These are phyloP conservation scores for Vigna radiata DNA, from an alignment of 306 rosid genomes.

Conservation along the genomic window DNA sequence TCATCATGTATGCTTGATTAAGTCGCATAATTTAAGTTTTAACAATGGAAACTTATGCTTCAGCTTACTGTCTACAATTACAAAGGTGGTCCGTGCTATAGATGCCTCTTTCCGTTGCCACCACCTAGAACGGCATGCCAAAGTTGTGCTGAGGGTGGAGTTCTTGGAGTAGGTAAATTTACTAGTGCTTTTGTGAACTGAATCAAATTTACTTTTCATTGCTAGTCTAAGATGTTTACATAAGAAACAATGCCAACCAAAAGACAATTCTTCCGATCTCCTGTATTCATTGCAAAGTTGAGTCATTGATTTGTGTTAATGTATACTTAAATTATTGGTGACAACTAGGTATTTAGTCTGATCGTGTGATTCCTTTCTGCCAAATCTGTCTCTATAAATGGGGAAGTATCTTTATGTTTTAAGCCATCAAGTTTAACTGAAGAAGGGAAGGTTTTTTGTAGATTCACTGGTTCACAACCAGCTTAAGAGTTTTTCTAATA, in stretches of 20 bases:
- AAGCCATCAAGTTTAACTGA: background rate
- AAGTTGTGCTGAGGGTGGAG: slow-evolving; percentile 94
- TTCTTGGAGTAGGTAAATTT: slow-evolving; percentile 88
- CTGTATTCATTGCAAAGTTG: background rate
- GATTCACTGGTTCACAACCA: background rate
- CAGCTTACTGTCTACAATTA: slow-evolving; percentile 95
- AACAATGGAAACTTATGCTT: slow-evolving; percentile 40
- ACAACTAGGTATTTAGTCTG: background rate
- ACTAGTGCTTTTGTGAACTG: slow-evolving; percentile 4
- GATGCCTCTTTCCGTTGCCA: slow-evolving; percentile 93
- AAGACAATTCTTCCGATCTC: slow-evolving; percentile 3
- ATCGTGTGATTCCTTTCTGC: slow-evolving; percentile 1
- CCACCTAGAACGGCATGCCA: slow-evolving; percentile 97
- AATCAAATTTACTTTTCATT: slow-evolving; percentile 19
- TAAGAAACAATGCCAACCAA: background rate
- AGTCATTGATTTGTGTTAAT: background rate
- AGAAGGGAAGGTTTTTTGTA: background rate
- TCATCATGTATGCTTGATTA: slow-evolving; percentile 1
- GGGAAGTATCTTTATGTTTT: background rate
- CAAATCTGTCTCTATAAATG: background rate
- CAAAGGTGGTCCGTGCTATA: slow-evolving; percentile 88
- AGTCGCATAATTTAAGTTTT: slow-evolving; percentile 14
- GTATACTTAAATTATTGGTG: background rate
- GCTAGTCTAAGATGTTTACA: slow-evolving; percentile 19
- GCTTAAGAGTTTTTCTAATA: slow-evolving; percentile 4